Percentiles rank a stretch among this genome's conserved stretches.
Conservation (phyloP, 164 flowering plant genomes). For the Houttuynia cordata region DNA sequence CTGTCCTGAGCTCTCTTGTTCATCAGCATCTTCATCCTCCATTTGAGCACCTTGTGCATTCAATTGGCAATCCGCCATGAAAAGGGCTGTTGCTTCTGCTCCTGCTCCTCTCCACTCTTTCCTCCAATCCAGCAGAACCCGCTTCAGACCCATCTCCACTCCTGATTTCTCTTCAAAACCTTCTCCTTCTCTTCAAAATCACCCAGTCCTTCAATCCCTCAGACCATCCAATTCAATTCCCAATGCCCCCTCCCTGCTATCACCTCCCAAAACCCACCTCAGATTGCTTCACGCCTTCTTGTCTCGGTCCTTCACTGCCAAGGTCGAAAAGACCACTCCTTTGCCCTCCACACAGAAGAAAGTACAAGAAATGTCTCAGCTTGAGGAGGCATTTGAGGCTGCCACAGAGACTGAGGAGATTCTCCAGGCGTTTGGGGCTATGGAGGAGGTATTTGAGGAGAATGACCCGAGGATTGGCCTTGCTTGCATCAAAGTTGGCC, state of each 20-base stretch:
- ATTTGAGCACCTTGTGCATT: too few species aligned
- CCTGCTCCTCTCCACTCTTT: too few species aligned
- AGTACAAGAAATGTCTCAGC: slow-evolving; percentile 31
- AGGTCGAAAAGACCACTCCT: slow-evolving; percentile 24
- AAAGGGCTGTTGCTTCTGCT: too few species aligned
- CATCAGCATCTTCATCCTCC: too few species aligned
- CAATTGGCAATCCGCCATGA: too few species aligned
- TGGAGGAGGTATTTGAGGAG: slow-evolving; percentile 57
- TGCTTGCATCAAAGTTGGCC: slow-evolving; percentile 67
- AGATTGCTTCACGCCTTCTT: not conserved
- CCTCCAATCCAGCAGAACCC: too few species aligned
- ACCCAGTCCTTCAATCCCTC: too few species aligned
- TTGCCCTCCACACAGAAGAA: slow-evolving; percentile 52
- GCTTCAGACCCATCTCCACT: too few species aligned
- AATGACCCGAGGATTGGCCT: slow-evolving; percentile 43
- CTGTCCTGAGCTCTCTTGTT: too few species aligned
- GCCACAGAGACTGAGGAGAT: slow-evolving; percentile 48
- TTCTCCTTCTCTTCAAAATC: too few species aligned
- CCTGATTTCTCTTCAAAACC: too few species aligned
- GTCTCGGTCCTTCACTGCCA: slow-evolving; percentile 39
- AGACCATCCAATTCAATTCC: not conserved
- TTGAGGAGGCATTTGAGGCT: slow-evolving; percentile 73
- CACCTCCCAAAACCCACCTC: not conserved
- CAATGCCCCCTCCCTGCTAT: not conserved
- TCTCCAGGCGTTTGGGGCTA: slow-evolving; percentile 39